Evolutionary conservation across 164 flowering plant genomes (phyloP), one percentile per base, ranked within the genome.

Genomic region (Cinnamomum micranthum): DNA sequence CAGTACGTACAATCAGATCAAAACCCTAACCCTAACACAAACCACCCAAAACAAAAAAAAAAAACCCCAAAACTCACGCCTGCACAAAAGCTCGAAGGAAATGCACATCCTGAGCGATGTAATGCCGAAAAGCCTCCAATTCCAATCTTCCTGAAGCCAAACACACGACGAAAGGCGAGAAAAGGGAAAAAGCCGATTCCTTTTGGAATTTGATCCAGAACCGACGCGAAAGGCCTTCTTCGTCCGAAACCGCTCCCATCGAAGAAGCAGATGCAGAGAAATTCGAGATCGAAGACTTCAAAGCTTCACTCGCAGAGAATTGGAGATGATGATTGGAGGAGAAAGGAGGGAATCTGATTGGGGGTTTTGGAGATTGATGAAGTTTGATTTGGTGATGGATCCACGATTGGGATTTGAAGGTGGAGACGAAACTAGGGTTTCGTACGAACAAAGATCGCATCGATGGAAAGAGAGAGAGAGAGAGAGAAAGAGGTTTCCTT

Each of bases 61-160:
- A 22, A 23, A 11, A 62, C 2, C 33, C 67, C 35, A 1, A 9
- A 2, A 84, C 97, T 85, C 71, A 93, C 99, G 98, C 98, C 59
- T 84, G 87, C 24, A 87, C 92, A 55, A 93, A 92, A 74, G 94
- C 90, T 41, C 83, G 82, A 75, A 91, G 92, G 76, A 95, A 93
- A 71, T 89, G 85, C 73, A 84, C 87, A 73, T 92, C 98, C 66
- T 95, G 99, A 35, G 88, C 81, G 63, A 95, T 79, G 72, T 87
- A 95, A 70, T 89, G 84, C 31, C 89, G 85, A 77, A 93, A 95
- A 13, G 85, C 66, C 4, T 93, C 90, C 73, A 89, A 35, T 17
- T 81, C 73, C 27, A 95, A 84, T 50, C 79, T 86, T 17, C 98
- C 97, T 11, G 97, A 81, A 35, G 94, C 94, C 83, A 95, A 76